Evolutionary conservation across 371 early-diverging fungal genomes (phyloP).

Genomic region (Coemansia sp.): DNA sequence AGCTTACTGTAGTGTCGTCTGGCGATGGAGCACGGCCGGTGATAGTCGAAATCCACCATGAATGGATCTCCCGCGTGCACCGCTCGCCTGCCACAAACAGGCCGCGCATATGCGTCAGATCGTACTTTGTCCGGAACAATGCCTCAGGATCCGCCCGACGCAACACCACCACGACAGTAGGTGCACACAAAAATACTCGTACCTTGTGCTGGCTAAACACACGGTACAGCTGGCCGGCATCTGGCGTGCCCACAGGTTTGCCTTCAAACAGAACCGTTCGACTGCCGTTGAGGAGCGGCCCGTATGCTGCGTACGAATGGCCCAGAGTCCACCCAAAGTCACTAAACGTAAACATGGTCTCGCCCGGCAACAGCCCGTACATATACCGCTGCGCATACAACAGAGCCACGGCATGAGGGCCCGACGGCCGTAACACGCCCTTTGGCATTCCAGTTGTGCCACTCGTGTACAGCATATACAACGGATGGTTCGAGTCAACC

Average conservation of each 20-base stretch:
- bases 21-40: slow-evolving; percentile 59
- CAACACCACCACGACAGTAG: slow-evolving; percentile 87
- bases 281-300: slow-evolving; percentile 83
- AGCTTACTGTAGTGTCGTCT: slow-evolving; percentile 53
- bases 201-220: slow-evolving; percentile 74
- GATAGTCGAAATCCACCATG: slow-evolving; percentile 72
- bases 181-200: slow-evolving; percentile 88
- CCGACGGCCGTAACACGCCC: slow-evolving; percentile 93
- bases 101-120: slow-evolving; percentile 64
- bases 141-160: slow-evolving; percentile 78
- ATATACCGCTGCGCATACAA: slow-evolving; percentile 77
- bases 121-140: slow-evolving; percentile 62
- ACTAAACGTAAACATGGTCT: slow-evolving; percentile 78
- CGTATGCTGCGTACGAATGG: slow-evolving; percentile 88
- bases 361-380: slow-evolving; percentile 70
- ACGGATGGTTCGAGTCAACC: slow-evolving; percentile 80
- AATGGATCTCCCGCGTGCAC: slow-evolving; percentile 71
- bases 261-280: slow-evolving; percentile 93
- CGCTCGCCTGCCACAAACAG: slow-evolving; percentile 92
- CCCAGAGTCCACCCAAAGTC: slow-evolving; percentile 97
- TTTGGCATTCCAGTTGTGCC: slow-evolving; percentile 88
- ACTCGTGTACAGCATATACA: slow-evolving; percentile 93
- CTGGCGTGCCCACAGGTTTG: slow-evolving; percentile 85
- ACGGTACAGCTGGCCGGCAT: slow-evolving; percentile 81
- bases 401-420: slow-evolving; percentile 84